Evolutionary conservation across 495 filamentous ascomycete genomes (phyloP).

Genomic region (Lasiosphaeria hispida): DNA sequence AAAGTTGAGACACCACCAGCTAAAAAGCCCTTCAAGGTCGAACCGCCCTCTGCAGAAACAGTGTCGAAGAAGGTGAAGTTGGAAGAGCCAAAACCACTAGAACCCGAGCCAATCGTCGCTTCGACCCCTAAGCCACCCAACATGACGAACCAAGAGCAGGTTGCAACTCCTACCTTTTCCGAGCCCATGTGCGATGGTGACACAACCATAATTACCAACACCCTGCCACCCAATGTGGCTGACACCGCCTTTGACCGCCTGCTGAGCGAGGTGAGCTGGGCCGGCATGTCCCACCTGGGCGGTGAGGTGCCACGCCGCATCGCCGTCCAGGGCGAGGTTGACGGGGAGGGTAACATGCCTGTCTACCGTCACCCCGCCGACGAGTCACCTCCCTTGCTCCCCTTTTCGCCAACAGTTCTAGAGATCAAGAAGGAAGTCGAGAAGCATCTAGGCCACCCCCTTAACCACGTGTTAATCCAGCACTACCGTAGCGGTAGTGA

Average conservation of each 20-base stretch:
- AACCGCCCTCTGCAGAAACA: too few relatives aligned
- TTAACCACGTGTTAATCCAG: conserved; percentile 94
- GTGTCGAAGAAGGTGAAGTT: too few relatives aligned
- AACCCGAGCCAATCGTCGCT: not conserved
- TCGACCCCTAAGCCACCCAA: conserved; percentile 19
- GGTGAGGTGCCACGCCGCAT: conserved; percentile 94
- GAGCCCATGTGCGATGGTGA: conserved; percentile 67
- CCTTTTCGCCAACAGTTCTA: conserved; percentile 71
- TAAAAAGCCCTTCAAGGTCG: too few relatives aligned
- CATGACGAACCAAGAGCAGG: conserved; percentile 7
- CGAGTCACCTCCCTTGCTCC: conserved; percentile 73
- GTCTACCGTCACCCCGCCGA: conserved; percentile 94
- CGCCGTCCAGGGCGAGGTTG: conserved; percentile 76
- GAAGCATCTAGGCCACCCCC: conserved; percentile 66
- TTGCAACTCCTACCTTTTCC: conserved; percentile 12
- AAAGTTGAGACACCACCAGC: too few relatives aligned
- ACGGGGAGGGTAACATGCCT: conserved; percentile 72
- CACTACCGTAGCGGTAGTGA: conserved; percentile 89
- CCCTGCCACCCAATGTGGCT: conserved; percentile 54
- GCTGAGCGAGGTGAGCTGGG: conserved; percentile 77
- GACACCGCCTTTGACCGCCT: conserved; percentile 67
- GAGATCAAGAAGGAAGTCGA: conserved; percentile 66
- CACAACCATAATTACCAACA: conserved; percentile 67
- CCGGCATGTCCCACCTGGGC: conserved; percentile 87
- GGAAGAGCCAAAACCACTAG: not conserved